Base-by-base conservation (phyloP, 345 rosid genomes). In the Mallotus nudiflorus region DNA sequence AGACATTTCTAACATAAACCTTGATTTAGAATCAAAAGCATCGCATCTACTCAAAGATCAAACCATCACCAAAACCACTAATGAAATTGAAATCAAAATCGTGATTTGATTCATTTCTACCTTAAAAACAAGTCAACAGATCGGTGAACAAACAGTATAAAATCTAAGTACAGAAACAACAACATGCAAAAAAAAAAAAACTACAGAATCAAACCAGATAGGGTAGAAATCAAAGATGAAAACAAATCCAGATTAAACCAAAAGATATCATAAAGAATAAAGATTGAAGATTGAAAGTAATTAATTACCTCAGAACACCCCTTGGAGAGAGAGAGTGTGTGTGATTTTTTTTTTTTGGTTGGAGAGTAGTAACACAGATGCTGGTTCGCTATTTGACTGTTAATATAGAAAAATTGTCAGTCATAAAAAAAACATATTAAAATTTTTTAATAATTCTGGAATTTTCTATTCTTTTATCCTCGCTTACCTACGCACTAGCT, bases 271-370 rank as follows among this genome's bases (percentile, higher is more conserved):
- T 31, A 33, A 15, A 2, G 6, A 24, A 15, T 29, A n/a, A n/a
- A n/a, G n/a, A n/a, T n/a, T n/a, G n/a, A n/a, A 56, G 35, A 5
- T n/a, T 10, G 18, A 42, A 42, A 45, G 37, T 4, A 42, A 42
- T 42, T 42, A 3, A 8, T 13, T 33, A 75, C 78, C 78, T 69
- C 78, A 69, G 78, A 62, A 3, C 74, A 48, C 78, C 78, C 78
- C 78, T 35, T 1, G 12, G 45, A 46, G 45, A 11, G 58, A 33
- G 25, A 16, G 18, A 1, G 6, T 5, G 1, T 3, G 8, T 67
- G 48, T 20, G 25, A 39, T 7, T 7, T 24, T n/a, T n/a, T n/a
- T n/a, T n/a, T n/a, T n/a, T n/a, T n/a, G n/a, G n/a, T n/a, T n/a
- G n/a, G n/a, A n/a, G n/a, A 28, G 14, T 12, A 18, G 0, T 16